A percentile compares a stretch with the other conserved stretches of the same genome.
Conservation (phyloP, 83 land plant genomes). For the Thuja plicata region DNA sequence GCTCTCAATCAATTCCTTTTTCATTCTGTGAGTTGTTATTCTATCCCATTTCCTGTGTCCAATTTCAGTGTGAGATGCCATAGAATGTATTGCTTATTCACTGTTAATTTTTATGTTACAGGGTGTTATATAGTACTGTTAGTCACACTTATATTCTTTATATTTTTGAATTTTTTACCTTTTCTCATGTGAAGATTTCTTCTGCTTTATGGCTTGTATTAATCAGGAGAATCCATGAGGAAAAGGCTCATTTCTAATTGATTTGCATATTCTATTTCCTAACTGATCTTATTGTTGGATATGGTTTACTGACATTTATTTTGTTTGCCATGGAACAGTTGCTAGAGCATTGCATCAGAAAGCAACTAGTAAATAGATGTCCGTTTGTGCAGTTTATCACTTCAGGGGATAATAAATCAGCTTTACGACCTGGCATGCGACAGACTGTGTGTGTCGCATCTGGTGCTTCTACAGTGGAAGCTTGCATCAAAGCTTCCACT, state of each 20-base stretch:
- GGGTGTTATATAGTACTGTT: not conserved
- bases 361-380: slow-evolving; percentile 71
- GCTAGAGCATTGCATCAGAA: slow-evolving; percentile 81
- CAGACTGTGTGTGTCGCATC: slow-evolving; percentile 83
- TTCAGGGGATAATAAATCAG: slow-evolving; percentile 29
- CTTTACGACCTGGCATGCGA: slow-evolving; percentile 51
- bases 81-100: not conserved
- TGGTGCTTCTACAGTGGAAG: slow-evolving; percentile 87
- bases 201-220: slow-evolving; percentile 8
- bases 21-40: not conserved
- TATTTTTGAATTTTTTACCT: not conserved
- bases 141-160: not conserved
- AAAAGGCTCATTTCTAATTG: not conserved
- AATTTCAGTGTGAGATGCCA: not conserved
- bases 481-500: slow-evolving; percentile 69
- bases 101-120: not conserved
- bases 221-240: not conserved
- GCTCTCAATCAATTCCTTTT: not conserved
- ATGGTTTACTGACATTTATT: not conserved
- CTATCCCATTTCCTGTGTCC: not conserved
- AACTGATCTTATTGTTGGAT: not conserved
- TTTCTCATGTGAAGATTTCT: not conserved
- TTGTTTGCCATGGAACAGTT: slow-evolving; percentile 41
- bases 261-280: not conserved
- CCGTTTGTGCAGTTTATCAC: slow-evolving; percentile 58